Percentiles rank a stretch among this genome's conserved stretches.
Evolutionary conservation across 2,329 filamentous ascomycete species (phyloP).

Genomic region (Penicillium decumbens): DNA sequence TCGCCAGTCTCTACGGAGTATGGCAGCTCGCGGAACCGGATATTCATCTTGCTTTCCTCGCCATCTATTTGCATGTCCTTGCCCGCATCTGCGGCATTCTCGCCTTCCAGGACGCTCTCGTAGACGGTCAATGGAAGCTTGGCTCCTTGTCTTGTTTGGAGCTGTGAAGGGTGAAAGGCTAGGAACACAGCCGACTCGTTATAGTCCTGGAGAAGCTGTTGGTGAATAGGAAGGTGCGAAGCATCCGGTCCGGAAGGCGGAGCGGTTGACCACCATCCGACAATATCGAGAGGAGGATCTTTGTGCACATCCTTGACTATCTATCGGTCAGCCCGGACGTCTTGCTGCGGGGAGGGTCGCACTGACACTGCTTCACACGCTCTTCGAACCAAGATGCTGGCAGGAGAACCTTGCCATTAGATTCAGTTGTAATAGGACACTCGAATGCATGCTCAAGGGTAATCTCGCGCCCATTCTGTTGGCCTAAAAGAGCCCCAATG

Average conservation of each 20-base stretch:
- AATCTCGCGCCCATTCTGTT: conserved; percentile 84
- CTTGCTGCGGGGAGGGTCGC: background rate
- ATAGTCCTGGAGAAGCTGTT: conserved; percentile 66
- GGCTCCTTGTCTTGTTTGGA: conserved; percentile 58
- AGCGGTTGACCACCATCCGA: conserved; percentile 86
- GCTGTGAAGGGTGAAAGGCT: conserved; percentile 69
- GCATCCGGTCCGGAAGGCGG: conserved; percentile 65
- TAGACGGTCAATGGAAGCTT: conserved; percentile 88
- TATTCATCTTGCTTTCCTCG: conserved; percentile 51
- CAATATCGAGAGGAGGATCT: conserved; percentile 72
- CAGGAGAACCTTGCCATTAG: conserved; percentile 58
- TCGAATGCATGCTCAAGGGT: conserved; percentile 93
- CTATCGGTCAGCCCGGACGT: conserved; percentile 6
- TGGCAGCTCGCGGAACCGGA: conserved; percentile 76
- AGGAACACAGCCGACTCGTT: conserved; percentile 87
- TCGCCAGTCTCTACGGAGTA: conserved; percentile 91
- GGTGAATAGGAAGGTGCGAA: conserved; percentile 67
- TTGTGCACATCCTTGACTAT: conserved; percentile 86
- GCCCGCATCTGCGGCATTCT: conserved; percentile 53
- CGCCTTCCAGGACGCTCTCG: conserved; percentile 75
- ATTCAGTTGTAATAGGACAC: conserved; percentile 54
- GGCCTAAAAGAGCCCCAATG: conserved; percentile 81
- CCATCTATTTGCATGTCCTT: conserved; percentile 71
- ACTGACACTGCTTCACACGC: conserved; percentile 77
- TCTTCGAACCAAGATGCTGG: conserved; percentile 68